Base-by-base conservation (phyloP, 306 rosid genomes). In the Comarum palustre region DNA sequence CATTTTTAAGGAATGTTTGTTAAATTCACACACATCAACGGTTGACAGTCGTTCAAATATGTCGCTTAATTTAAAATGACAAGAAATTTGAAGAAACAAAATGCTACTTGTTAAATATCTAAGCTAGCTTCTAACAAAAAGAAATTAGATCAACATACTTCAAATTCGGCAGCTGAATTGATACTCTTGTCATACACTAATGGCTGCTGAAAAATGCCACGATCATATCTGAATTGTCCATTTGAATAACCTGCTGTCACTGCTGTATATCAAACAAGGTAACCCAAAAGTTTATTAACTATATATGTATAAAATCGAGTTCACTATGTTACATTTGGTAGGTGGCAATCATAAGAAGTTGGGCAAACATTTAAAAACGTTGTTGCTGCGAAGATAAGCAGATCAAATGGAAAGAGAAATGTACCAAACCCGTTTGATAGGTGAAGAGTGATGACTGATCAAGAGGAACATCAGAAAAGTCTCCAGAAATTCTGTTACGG, bases 381-480 rank as follows among this genome's bases (percentile, higher is more conserved):
- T 66, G 80, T 66, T 63, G 70, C 48, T 24, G n/a, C 59, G 31
- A 71, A 36, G 29, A 31, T 38, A 32, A 36, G 24, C 57, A 78
- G 52, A 69, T 12, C 57, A 78, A 57, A 61, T 8, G 55, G 67
- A 72, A 16, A 66, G 45, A 59, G 65, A 81, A 71, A 83, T 50
- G 36, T 31, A 81, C 72, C 78, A 63, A 85, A 90, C 96, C 93
- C 86, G 77, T 43, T 36, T 79, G 81, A 74, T 80, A 64, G 78
- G 77, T 31, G 54, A 80, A 5, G 42, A 66, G 47, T 63, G 76
- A 36, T 47, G 77, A 43, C 27, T 74, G 82, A 70, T 61, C 66
- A 61, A 50, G 47, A n/a, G 84, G 83, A 71, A 60, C 43, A 51
- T 51, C 58, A 22, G 87, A 11, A 77, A 38, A 64, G 80, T 65